Percentiles rank a stretch among this genome's conserved stretches.
Conservation (phyloP, 2,329 filamentous ascomycete species). For the Monosporascus sp. region DNA sequence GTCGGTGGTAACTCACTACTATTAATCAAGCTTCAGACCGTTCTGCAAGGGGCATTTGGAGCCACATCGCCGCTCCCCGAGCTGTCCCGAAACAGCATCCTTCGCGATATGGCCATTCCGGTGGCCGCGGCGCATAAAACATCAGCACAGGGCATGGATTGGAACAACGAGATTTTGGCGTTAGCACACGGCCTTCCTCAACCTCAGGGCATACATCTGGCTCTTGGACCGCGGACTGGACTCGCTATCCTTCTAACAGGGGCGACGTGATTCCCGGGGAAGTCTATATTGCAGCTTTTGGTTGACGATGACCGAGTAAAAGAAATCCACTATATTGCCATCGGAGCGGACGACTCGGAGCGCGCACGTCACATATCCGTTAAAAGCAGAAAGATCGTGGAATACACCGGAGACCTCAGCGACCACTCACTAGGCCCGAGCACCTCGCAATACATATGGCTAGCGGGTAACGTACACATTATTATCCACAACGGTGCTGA, state of each 20-base stretch:
- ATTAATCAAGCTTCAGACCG: constrained; percentile 31
- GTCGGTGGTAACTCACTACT: constrained; percentile 38
- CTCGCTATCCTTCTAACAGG: constrained; percentile 31
- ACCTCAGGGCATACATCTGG: background rate
- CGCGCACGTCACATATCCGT: background rate
- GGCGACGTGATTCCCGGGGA: constrained; percentile 35
- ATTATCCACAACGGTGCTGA: constrained; percentile 53
- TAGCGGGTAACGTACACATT: constrained; percentile 14
- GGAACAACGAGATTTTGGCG: constrained; percentile 30
- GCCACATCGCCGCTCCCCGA: constrained; percentile 27
- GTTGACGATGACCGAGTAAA: constrained; percentile 23
- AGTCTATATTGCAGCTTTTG: constrained; percentile 32
- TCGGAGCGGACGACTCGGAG: constrained; percentile 12
- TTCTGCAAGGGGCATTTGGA: constrained; percentile 28
- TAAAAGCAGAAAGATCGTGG: background rate
- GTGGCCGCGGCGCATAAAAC: background rate
- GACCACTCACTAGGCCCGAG: background rate
- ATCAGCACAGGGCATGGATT: constrained; percentile 21
- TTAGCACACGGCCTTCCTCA: background rate
- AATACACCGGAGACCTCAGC: background rate
- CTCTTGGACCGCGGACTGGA: background rate
- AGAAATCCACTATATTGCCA: constrained; percentile 39
- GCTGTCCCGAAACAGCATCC: constrained; percentile 32
- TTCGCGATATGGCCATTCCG: constrained; percentile 33
- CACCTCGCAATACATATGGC: constrained; percentile 18